phyloP scores from a whole-genome alignment of 164 flowering plant species.

The Euptelea pleiosperma region DNA sequence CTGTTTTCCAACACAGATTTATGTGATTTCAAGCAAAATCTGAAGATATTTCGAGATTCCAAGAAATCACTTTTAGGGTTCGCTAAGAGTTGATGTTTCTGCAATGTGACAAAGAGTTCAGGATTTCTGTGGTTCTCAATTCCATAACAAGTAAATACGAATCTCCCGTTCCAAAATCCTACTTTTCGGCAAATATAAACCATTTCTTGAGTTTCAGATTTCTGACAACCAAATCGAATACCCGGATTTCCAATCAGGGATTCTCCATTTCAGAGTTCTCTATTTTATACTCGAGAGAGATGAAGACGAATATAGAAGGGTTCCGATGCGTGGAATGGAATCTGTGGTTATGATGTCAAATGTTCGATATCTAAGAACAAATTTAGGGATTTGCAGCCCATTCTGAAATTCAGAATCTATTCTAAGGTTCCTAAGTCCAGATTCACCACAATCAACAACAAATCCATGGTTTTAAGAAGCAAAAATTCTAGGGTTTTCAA shows the following conservation, averaged over 20 bases:
- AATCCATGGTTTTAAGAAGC: too few relatives aligned
- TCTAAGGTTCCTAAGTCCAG: neutral
- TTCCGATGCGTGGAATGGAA: too few relatives aligned
- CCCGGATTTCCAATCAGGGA: neutral
- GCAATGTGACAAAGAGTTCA: neutral
- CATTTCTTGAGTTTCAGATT: neutral
- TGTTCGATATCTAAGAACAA: neutral
- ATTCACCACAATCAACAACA: neutral
- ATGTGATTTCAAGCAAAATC: too few relatives aligned
- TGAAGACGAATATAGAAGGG: neutral
- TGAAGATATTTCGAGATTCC: neutral
- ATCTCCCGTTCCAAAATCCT: neutral
- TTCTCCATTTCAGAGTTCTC: too few relatives aligned
- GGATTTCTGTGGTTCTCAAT: neutral
- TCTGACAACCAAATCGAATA: neutral
- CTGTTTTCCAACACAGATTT: neutral
- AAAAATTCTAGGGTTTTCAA: too few relatives aligned
- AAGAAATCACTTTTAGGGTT: constrained; percentile 2
- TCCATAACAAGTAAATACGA: neutral
- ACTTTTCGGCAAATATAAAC: neutral
- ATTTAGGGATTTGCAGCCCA: neutral
- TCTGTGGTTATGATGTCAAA: neutral
- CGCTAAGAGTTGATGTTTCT: neutral
- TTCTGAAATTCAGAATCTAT: neutral
- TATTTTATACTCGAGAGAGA: too few relatives aligned